These are phyloP conservation scores for Rhodotorula sp. DNA, from an alignment of 1,284 basidiomycete genomes.

Conservation along the genomic window DNA sequence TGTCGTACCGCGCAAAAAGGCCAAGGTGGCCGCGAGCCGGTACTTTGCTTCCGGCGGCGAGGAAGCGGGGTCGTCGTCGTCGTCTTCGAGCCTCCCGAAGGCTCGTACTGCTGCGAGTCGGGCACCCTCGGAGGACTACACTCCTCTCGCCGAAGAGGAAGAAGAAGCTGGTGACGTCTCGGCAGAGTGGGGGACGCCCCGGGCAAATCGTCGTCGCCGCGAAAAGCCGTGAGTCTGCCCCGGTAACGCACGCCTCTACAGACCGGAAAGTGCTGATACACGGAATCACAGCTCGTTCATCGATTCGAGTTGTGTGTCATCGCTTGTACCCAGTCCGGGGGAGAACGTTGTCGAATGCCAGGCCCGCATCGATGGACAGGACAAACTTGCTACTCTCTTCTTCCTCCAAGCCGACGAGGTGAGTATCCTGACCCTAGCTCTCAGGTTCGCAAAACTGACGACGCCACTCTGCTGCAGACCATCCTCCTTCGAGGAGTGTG, in stretches of 20 bases:
- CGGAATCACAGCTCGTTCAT: constrained; percentile 24
- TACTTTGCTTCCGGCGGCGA: background rate
- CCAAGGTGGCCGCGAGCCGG: background rate
- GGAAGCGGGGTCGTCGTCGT: background rate
- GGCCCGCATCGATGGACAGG: background rate
- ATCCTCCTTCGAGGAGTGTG: constrained; percentile 36
- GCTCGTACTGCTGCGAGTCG: too few relatives aligned
- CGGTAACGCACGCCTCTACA: background rate
- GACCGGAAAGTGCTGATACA: background rate
- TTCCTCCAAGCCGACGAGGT: constrained; percentile 35
- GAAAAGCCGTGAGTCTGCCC: constrained; percentile 5
- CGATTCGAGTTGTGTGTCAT: constrained; percentile 30
- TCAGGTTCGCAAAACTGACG: too few relatives aligned
- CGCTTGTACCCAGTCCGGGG: constrained; percentile 7
- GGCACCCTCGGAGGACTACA: background rate
- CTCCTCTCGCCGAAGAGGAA: background rate
- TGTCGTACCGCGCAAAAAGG: background rate
- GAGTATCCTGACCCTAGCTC: background rate
- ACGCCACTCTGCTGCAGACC: constrained; percentile 16
- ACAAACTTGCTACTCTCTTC: constrained; percentile 10
- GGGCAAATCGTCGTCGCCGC: constrained; percentile 16
- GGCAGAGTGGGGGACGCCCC: background rate
- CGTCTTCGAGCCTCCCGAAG: background rate
- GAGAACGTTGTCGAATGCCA: constrained; percentile 10
- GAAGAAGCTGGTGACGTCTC: background rate